Percentiles rank a stretch among this genome's conserved stretches.
These are phyloP conservation scores for Sarocladium kiliense DNA, from an alignment of 2,329 filamentous ascomycete species.

Conservation along the genomic window DNA sequence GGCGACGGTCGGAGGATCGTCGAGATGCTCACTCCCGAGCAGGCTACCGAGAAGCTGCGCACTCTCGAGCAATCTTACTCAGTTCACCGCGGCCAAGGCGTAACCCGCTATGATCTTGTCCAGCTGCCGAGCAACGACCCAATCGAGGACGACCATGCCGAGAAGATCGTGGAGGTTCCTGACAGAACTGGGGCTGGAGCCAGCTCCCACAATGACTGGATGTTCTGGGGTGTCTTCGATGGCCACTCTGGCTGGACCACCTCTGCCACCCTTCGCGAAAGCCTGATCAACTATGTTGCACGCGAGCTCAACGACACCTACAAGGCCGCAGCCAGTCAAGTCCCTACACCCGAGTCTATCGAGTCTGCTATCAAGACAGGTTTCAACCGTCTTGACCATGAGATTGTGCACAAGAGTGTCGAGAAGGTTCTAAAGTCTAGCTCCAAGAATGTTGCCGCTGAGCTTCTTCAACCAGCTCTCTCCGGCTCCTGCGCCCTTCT, in stretches of 20 bases:
- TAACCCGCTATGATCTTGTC: slow-evolving; percentile 89
- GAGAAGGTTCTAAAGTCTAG: slow-evolving; percentile 85
- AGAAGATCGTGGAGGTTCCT: slow-evolving; percentile 93
- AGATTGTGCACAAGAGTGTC: slow-evolving; percentile 91
- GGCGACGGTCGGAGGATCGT: slow-evolving; percentile 73
- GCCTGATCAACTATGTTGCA: slow-evolving; percentile 86
- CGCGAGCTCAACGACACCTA: slow-evolving; percentile 91
- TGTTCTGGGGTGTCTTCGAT: slow-evolving; percentile 99
- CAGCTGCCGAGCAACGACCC: slow-evolving; percentile 95
- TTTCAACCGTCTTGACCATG: slow-evolving; percentile 82
- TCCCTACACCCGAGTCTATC: slow-evolving; percentile 72
- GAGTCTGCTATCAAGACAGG: slow-evolving; percentile 89
- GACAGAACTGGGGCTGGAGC: slow-evolving; percentile 39
- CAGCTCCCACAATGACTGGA: slow-evolving; percentile 76
- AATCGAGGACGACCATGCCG: slow-evolving; percentile 96
- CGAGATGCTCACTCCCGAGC: slow-evolving; percentile 94
- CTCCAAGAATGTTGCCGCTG: slow-evolving; percentile 85
- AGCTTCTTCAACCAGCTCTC: slow-evolving; percentile 84
- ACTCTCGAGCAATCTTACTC: slow-evolving; percentile 88
- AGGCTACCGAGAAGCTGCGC: slow-evolving; percentile 84
- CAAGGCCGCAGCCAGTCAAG: slow-evolving; percentile 57
- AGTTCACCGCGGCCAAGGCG: slow-evolving; percentile 82
- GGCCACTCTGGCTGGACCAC: slow-evolving; percentile 98
- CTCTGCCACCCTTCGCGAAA: slow-evolving; percentile 89
- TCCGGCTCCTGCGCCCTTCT: slow-evolving; percentile 96